Evolutionary conservation across 2,329 filamentous ascomycete species (phyloP).

Genomic region (Aspergillus sp.): DNA sequence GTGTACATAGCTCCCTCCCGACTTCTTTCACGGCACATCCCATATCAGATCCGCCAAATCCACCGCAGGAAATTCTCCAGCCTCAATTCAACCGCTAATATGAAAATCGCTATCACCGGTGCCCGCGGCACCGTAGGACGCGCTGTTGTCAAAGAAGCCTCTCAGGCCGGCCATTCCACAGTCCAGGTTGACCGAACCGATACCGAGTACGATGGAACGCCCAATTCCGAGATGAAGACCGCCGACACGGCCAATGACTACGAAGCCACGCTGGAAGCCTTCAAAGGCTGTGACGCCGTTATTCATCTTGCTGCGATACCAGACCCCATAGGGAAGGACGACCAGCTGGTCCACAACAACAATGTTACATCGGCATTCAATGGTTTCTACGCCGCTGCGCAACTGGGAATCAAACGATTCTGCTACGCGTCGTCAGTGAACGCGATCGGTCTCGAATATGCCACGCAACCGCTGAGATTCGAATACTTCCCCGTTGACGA

Average conservation of each 20-base stretch:
- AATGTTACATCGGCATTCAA: slow-evolving; percentile 44
- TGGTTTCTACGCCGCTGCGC: slow-evolving; percentile 40
- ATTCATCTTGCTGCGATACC: slow-evolving; percentile 44
- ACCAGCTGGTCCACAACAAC: slow-evolving; percentile 39
- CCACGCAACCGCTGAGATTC: slow-evolving; percentile 37
- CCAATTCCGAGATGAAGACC: slow-evolving; percentile 37
- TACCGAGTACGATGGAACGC: slow-evolving; percentile 30
- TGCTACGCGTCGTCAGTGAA: slow-evolving; percentile 44
- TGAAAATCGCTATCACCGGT: slow-evolving; percentile 47
- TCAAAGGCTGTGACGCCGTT: slow-evolving; percentile 40
- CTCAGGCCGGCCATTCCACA: slow-evolving; percentile 34
- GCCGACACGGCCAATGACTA: slow-evolving; percentile 38
- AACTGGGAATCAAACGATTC: slow-evolving; percentile 37
- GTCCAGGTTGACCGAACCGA: slow-evolving; percentile 39
- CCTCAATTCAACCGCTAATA: slow-evolving; percentile 1
- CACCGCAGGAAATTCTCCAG: slow-evolving; percentile 23
- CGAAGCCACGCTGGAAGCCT: slow-evolving; percentile 32
- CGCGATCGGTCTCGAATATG: slow-evolving; percentile 42
- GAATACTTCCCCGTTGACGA: slow-evolving; percentile 44
- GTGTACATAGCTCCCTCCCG: neutral
- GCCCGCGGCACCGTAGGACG: slow-evolving; percentile 38
- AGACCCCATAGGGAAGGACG: slow-evolving; percentile 35
- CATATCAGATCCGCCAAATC: neutral
- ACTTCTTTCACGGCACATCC: neutral
- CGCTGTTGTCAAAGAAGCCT: slow-evolving; percentile 33